Evolutionary conservation across 2,329 filamentous ascomycete species (phyloP), one percentile per base, ranked within the genome.

Genomic region (Chlorencoelia australis): DNA sequence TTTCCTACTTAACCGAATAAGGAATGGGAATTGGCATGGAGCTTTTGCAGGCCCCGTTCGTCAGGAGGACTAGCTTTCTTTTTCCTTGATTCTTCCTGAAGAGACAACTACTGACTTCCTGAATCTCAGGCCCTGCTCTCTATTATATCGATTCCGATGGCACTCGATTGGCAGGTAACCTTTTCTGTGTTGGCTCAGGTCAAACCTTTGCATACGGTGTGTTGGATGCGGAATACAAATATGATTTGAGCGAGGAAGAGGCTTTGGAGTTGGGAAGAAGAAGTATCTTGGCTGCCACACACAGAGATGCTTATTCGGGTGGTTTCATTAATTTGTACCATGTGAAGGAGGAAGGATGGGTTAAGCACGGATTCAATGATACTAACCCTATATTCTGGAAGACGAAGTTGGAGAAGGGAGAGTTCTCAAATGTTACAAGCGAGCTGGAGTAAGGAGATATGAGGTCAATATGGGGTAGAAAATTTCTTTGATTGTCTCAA

Each of bases 371-470:
- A 45, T 98, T 98, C 73, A 87, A 71, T 58, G 91, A 98, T 64
- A 96, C 89, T 52, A 95, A 96, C 70, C 89, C 89, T 29, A 94
- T 96, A 59, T 98, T 98, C 80, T 98, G 91, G 91, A 82, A 94
- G 72, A 95, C 88, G 33, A 98, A 98, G 78, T 66, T 98, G 57
- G 82, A 94, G 62, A 94, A 94, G 76, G 88, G 88, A 62, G 91
- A 98, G 69, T 98, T 98, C 64, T 89, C 54, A 27, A 57, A 57
- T 38, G 53, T 57, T 30, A 57, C 54, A 22, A 56, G 53, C 41
- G 50, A 56, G 37, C 35, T 57, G 40, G 47, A 53, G 29, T 54
- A 53, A 48, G 43, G n/a, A 7, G 32, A 40, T 26, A 39, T 32
- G 20, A 21, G 21, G 29, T 30, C 14, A 34, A 21, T 39, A 28